Evolutionary conservation across 805 yeast genomes (phyloP), one percentile per base, ranked within the genome.

Genomic region (Kuraishia borneana): DNA sequence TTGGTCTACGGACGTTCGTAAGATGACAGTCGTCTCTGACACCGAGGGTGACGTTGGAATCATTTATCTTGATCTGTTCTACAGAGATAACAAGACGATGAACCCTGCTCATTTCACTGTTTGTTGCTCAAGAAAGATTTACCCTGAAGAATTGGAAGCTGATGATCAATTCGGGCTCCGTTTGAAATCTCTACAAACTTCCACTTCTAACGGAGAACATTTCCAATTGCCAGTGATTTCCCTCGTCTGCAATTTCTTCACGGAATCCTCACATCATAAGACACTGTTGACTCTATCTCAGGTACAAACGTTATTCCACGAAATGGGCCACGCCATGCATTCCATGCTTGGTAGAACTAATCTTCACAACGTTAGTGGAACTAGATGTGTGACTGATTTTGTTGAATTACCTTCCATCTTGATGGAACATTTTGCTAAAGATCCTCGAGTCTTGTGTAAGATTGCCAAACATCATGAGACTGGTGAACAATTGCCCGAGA

Each of bases 271-370:
- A 5, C 47, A 48, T 4, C 46, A 47, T 1, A 69, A 73, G 17
- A 76, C 88, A 21, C 59, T 83, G 14, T 56, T 89, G 26, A 64
- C 78, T 9, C 63, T 83, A 37, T 71, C 68, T 37, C 97, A 92
- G 47, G 87, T 89, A 16, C 95, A 89, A 46, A 92, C 98, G 0
- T 60, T 92, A 14, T 92, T 92, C 61, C 98, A 92, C 56, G 98
- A 92, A 57, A 87, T 92, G 95, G 98, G 98, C 1, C 98, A 92
- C 56, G 97, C 97, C 1, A 82, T 92, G 73, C 98, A 92, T 54
- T 84, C 96, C 3, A 89, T 92, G 95, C 60, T 92, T 16, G 98
- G 97, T 0, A 69, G 89, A 41, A 92, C 98, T 0, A 67, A 78
- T 29, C 59, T 89, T 34, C 98, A 92, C 52, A 92, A 87, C 52